Evolutionary conservation across 257 asterid genomes (phyloP), one percentile per base, ranked within the genome.

Genomic region (Scutellaria minor): DNA sequence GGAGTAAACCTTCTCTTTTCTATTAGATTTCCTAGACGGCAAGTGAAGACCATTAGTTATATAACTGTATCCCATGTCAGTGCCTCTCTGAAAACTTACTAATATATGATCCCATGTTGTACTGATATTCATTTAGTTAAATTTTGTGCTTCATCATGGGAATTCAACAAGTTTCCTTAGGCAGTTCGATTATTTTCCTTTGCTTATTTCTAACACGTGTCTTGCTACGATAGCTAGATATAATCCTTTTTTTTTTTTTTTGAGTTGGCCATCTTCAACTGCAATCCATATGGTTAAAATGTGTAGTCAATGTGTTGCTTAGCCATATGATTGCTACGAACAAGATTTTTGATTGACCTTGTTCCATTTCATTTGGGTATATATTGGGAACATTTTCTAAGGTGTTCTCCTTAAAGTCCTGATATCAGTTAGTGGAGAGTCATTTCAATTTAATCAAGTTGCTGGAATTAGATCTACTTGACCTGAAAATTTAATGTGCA

Each of bases 181-280:
- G 18, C 70, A 0, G 60, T 65, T 71, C 53, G 69, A 61, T 60
- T 61, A 48, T 61, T 64, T 72, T n/a, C 52, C 64, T 46, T 78
- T 61, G 53, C 72, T 15, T 61, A 54, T 24, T 48, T 47, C 54
- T 64, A 37, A 42, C 54, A 41, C 40, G 35, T 31, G 10, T 7
- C 47, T 44, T 1, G 47, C 8, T 44, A 44, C 47, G 47, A 7
- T 44, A 44, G 47, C 47, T 44, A 6, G 47, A 44, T 44, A 6
- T 7, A 11, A 6, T 44, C 10, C 47, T 0, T 31, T 2, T 31
- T 31, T 24, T 31, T 24, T 18, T 0, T 68, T 39, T 55, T 20
- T 44, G n/a, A 20, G 54, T 56, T 65, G 31, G 39, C 61, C 72
- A 35, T 51, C 45, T 73, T 53, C 54, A 39, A 31, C 44, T 61